Percentiles rank a stretch among this genome's conserved stretches.
Evolutionary conservation across 768 basidiomycete genomes (phyloP).

Genomic region (Mycena floridula): DNA sequence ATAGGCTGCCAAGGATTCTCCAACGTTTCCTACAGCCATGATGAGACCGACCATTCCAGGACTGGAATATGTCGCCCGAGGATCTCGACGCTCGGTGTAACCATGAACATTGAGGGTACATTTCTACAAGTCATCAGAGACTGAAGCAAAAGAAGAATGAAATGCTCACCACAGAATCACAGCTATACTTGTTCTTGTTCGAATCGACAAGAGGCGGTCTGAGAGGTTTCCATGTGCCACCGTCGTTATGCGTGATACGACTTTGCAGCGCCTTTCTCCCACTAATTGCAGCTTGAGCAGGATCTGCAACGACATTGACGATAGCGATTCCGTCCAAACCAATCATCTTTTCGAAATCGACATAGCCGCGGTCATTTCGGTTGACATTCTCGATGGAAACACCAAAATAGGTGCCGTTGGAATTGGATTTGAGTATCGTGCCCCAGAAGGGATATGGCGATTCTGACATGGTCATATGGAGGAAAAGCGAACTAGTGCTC

Average conservation of each 20-base stretch:
- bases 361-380: conserved; percentile 80
- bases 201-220: conserved; percentile 74
- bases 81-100: conserved; percentile 88
- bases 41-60: conserved; percentile 89
- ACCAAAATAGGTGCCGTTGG: conserved; percentile 95
- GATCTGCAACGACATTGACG: conserved; percentile 84
- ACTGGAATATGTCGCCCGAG: conserved; percentile 88
- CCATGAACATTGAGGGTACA: conserved; percentile 92
- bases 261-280: conserved; percentile 74
- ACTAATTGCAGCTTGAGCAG: conserved; percentile 64
- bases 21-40: conserved; percentile 96
- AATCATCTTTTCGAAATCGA: conserved; percentile 97
- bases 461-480: conserved; percentile 92
- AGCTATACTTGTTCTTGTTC: conserved; percentile 63
- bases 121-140: no score
- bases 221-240: conserved; percentile 84
- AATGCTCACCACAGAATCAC: conserved; percentile 53
- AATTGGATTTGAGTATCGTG: conserved; percentile 91
- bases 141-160: not conserved
- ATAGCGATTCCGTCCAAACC: conserved; percentile 95
- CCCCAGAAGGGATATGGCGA: conserved; percentile 76
- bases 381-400: conserved; percentile 85
- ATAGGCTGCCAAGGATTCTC: conserved; percentile 75
- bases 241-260: conserved; percentile 95
- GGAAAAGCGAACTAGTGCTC: conserved; percentile 85